phyloP scores from a whole-genome alignment of 257 asterid genomes.

The Sherardia arvensis region DNA sequence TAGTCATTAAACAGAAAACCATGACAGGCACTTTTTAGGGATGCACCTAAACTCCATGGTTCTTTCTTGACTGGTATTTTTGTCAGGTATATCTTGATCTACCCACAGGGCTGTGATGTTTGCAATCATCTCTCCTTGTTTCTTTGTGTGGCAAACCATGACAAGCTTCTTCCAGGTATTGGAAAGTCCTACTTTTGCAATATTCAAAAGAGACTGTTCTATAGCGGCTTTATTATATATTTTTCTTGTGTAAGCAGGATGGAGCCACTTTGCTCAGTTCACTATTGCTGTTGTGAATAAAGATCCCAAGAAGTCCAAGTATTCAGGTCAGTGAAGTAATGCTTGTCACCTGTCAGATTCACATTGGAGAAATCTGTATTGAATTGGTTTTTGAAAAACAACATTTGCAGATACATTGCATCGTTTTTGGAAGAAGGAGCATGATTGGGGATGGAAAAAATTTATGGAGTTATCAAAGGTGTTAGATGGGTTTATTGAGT shows the following conservation, averaged over 20 bases:
- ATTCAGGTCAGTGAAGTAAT: constrained; percentile 52
- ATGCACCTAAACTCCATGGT: neutral
- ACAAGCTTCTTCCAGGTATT: constrained; percentile 90
- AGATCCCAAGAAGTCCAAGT: constrained; percentile 86
- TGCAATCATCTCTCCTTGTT: constrained; percentile 91
- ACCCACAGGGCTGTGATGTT: constrained; percentile 96
- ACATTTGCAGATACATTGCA: constrained; percentile 70
- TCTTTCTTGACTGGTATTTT: constrained; percentile 17
- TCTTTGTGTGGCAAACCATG: constrained; percentile 95
- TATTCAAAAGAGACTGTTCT: neutral
- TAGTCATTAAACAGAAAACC: no score
- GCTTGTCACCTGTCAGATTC: neutral
- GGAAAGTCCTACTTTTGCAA: neutral
- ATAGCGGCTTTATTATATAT: constrained; percentile 11
- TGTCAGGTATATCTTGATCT: constrained; percentile 85
- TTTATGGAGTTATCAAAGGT: constrained; percentile 95
- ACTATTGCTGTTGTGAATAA: constrained; percentile 91
- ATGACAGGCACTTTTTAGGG: no score
- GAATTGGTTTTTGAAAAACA: neutral
- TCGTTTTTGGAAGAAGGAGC: constrained; percentile 93
- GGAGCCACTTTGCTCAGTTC: constrained; percentile 97
- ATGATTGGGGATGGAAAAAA: constrained; percentile 99
- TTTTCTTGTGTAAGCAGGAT: constrained; percentile 40
- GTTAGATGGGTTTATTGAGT: constrained; percentile 75
- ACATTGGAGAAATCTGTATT: constrained; percentile 1